Base-by-base conservation (phyloP, 768 basidiomycete species). In the Kwoniella pini region DNA sequence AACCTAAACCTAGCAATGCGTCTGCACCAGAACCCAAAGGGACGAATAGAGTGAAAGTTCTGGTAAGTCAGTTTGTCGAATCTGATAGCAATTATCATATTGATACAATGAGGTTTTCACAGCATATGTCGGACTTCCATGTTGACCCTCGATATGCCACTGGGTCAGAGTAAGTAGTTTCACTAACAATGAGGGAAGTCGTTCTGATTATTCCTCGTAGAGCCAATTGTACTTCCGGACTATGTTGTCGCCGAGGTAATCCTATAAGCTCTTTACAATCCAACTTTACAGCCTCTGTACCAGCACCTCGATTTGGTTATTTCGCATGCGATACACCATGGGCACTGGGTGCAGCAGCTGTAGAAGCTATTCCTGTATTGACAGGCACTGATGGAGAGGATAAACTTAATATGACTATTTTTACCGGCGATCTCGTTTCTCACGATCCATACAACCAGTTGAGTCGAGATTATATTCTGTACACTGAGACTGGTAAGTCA, bases 101-200 rank as follows among this genome's bases (percentile, higher is more conserved):
- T 28, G 22, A 22, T 26, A 26, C 22, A 46, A 26, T 26, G 3
- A 3, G 19, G 12, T 6, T 21, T 21, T 2, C 15, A 30, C n/a
- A 63, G 58, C 89, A 90, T 71, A 57, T 90, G n/a, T 88, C 87
- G 0, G 88, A 90, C 69, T 81, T 88, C 57, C 89, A 89, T 73
- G 77, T 90, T 51, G 88, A 90, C 74, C 86, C 88, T 38, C 83
- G 88, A 22, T 89, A 84, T 68, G 81, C 85, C 24, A 88, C 83
- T 22, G 85, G 86, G 21, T 79, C 87, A 1, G 88, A 89, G 55
- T 57, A 27, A 57, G 55, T 48, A 17, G 2, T n/a, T 21, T 24
- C 21, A 4, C n/a, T 12, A 4, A 51, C 22, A 26, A 21, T 26
- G 45, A 13, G 6, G 27, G 21, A 12, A 49, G 13, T 21, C 27